Base-by-base conservation (phyloP, 2,329 filamentous ascomycete species). In the Venturia carpophila region DNA sequence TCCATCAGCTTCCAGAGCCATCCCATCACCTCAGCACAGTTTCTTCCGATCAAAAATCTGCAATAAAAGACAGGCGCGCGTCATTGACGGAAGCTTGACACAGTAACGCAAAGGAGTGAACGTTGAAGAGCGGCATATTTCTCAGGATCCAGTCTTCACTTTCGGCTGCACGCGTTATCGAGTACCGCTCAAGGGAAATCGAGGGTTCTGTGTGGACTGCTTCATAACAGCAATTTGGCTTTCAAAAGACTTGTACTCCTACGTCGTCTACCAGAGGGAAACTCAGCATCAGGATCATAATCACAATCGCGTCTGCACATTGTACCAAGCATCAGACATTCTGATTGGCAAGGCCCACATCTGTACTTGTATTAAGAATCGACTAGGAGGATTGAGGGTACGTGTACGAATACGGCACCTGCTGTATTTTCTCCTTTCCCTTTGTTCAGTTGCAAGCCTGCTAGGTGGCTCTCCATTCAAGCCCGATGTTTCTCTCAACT, bases 371-470 rank as follows among this genome's bases (percentile, higher is more conserved):
- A 45, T 27, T 10, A 42, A 41, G 60, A 61, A 4, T 27, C 43
- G 30, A 34, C 37, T 61, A 13, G 27, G 39, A 42, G 37, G 60
- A 34, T 42, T 27, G 60, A 61, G 60, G 60, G 60, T 61, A 61
- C 60, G 60, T 61, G 39, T 61, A 42, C 37, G 24, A 61, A 42
- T 45, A 61, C 43, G 60, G 60, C 60, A 27, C n/a, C 4, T 27
- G 60, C 60, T 61, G 60, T 61, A 61, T 61, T 13, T 43, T 61
- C 60, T 45, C 42, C 43, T 61, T 27, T 61, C 30, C 60, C 60
- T 42, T 42, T 39, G 34, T 39, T 39, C 34, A 21, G 56, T 39
- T 34, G 56, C 56, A 30, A 39, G 19, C n/a, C 56, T 60, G 13
- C 34, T 39, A 60, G 56, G 34, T 60, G 56, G 56, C 39, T 17